Evolutionary conservation across 1,139 yeast species (phyloP).

Genomic region (Suhomyces terraborum): DNA sequence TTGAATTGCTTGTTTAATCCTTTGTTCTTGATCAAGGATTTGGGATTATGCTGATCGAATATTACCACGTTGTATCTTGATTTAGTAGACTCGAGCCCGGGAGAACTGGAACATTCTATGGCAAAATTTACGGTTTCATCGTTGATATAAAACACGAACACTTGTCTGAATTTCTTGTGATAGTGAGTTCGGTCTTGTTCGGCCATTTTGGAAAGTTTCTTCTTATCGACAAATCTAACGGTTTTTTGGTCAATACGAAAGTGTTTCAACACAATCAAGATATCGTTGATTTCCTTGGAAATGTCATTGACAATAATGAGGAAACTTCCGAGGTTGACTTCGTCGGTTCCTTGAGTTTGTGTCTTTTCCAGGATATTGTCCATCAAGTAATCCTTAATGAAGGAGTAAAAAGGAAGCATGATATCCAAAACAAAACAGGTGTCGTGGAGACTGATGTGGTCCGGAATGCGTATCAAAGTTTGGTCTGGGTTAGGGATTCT

Average conservation of each 20-base stretch:
- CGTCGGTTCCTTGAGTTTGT: not conserved
- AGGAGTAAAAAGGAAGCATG: constrained; percentile 39
- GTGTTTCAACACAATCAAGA: constrained; percentile 36
- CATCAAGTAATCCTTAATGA: constrained; percentile 22
- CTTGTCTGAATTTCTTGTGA: constrained; percentile 22
- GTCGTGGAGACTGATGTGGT: constrained; percentile 40
- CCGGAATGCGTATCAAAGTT: constrained; percentile 33
- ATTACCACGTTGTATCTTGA: constrained; percentile 30
- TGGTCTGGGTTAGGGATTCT: constrained; percentile 30
- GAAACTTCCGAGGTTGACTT: constrained; percentile 19
- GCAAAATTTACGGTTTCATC: constrained; percentile 25
- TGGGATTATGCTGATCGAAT: constrained; percentile 24
- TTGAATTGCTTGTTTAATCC: constrained; percentile 14
- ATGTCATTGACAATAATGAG: constrained; percentile 34
- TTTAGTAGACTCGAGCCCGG: constrained; percentile 33
- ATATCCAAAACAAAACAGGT: constrained; percentile 38
- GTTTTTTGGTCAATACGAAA: constrained; percentile 30
- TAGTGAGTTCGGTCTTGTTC: constrained; percentile 19
- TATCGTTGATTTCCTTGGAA: constrained; percentile 38
- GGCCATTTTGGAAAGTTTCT: constrained; percentile 17
- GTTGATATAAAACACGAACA: constrained; percentile 22
- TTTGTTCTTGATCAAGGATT: constrained; percentile 13
- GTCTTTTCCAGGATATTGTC: constrained; percentile 8
- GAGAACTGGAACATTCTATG: constrained; percentile 25
- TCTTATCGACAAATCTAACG: constrained; percentile 33